A percentile compares a stretch with the other conserved stretches of the same genome.
phyloP scores from a whole-genome alignment of 371 early-diverging fungal species.

The Nematocida ausubeli region DNA sequence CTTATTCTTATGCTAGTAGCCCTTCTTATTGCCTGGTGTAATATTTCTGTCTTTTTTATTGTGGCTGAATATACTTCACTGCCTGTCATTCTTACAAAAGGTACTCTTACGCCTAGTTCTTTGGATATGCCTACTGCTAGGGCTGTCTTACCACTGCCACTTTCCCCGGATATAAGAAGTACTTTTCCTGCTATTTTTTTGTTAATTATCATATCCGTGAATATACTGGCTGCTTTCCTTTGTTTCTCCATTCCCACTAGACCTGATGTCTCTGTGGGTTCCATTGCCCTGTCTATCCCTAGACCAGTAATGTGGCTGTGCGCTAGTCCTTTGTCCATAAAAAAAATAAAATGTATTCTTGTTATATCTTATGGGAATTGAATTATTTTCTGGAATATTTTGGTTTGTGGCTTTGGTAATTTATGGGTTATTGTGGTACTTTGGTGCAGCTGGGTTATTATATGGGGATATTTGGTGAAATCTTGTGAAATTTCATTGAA shows the following conservation, averaged over 20 bases:
- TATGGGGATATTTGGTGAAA: too few species aligned
- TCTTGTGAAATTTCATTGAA: too few species aligned
- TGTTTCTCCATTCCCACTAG: constrained; percentile 55
- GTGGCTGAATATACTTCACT: constrained; percentile 59
- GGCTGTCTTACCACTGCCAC: constrained; percentile 60
- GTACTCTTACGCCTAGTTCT: constrained; percentile 58
- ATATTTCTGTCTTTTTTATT: constrained; percentile 60
- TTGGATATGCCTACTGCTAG: constrained; percentile 56
- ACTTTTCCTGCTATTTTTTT: constrained; percentile 57
- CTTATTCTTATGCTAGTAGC: constrained; percentile 52
- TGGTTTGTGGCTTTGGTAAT: too few species aligned
- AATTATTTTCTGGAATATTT: too few species aligned
- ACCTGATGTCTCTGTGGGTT: constrained; percentile 6
- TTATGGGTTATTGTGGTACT: too few species aligned
- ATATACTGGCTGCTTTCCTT: constrained; percentile 48
- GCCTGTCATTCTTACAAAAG: constrained; percentile 59
- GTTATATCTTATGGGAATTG: neutral
- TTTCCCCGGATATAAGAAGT: constrained; percentile 58
- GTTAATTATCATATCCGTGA: constrained; percentile 56
- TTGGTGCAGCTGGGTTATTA: too few species aligned
- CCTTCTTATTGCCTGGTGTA: constrained; percentile 57
- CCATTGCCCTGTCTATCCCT: constrained; percentile 49
- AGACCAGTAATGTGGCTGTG: constrained; percentile 59
- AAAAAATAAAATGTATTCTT: constrained; percentile 9
- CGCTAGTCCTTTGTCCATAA: constrained; percentile 56